Conservation (phyloP, 2,329 filamentous ascomycete genomes). For the Diaporthe sp. region DNA sequence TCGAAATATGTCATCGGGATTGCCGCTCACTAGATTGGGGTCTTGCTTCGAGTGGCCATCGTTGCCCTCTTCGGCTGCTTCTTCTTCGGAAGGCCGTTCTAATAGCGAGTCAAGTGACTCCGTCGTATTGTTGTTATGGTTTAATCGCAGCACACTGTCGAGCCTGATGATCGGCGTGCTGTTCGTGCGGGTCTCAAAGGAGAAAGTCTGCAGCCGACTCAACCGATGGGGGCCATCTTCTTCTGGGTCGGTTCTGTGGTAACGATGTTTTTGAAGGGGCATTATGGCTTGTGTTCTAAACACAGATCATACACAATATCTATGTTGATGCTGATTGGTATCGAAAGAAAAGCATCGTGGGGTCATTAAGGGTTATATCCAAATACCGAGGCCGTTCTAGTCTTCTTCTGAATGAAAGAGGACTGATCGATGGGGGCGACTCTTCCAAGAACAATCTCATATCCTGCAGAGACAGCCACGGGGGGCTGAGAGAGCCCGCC, state of each 20-base stretch:
- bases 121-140: background rate
- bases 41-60: background rate
- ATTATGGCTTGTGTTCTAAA: background rate
- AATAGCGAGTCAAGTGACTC: constrained; percentile 16
- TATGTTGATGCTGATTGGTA: background rate
- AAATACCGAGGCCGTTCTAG: background rate
- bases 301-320: background rate
- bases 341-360: constrained; percentile 2
- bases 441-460: background rate
- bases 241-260: background rate
- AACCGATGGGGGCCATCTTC: background rate
- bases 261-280: constrained; percentile 16
- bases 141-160: constrained; percentile 4
- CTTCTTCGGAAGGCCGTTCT: constrained; percentile 1
- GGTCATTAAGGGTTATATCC: constrained; percentile 8
- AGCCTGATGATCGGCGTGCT: constrained; percentile 16
- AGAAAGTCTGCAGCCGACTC: constrained; percentile 24
- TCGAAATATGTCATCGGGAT: background rate
- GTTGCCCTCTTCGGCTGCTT: background rate
- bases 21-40: constrained; percentile 1
- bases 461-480: background rate
- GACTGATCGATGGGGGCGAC: background rate
- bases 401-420: background rate
- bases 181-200: constrained; percentile 14
- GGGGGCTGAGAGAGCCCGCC: constrained; percentile 14